phyloP scores from a whole-genome alignment of 2,329 filamentous ascomycete genomes.

The Tolypocladium sp. region DNA sequence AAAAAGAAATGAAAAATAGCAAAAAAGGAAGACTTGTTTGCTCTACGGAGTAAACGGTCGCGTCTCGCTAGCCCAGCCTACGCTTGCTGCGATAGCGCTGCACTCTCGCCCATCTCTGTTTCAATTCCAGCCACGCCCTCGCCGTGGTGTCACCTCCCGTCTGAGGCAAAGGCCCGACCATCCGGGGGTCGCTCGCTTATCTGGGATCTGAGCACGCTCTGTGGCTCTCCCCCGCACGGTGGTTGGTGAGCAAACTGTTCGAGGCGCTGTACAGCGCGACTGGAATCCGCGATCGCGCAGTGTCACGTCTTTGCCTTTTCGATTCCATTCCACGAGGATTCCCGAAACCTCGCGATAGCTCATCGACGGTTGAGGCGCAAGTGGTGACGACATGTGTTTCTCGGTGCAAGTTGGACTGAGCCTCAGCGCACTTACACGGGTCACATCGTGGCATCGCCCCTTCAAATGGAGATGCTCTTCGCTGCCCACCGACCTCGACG shows the following conservation, averaged over 20 bases:
- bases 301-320: neutral
- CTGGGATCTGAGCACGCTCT: neutral
- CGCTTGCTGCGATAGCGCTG: neutral
- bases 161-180: neutral
- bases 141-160: constrained; percentile 4
- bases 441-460: neutral
- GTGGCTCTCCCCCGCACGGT: neutral
- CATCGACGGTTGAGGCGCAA: neutral
- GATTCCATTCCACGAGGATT: neutral
- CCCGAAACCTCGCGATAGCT: neutral
- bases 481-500: no score
- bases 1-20: neutral
- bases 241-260: neutral
- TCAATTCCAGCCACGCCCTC: neutral
- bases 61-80: neutral
- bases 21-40: neutral
- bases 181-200: constrained; percentile 5
- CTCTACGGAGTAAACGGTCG: neutral
- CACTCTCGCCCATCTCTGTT: neutral
- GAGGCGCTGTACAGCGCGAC: neutral
- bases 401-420: neutral
- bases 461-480: neutral
- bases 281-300: neutral
- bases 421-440: neutral
- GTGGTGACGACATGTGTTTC: neutral